Base-by-base conservation (phyloP, 1,284 basidiomycete genomes). In the Fomitopsis schrenkii region DNA sequence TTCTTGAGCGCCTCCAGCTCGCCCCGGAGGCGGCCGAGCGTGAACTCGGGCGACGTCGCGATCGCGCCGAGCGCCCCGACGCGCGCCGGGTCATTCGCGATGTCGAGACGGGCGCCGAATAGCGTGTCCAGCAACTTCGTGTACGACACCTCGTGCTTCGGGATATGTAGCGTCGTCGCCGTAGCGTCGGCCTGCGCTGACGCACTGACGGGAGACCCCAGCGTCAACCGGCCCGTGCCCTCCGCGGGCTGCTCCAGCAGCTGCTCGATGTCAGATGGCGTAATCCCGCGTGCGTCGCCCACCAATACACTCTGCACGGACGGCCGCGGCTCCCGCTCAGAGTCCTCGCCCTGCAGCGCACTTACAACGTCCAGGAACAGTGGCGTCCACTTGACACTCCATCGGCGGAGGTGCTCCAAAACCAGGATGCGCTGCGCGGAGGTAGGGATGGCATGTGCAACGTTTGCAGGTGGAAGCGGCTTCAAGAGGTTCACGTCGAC, bases 41-140 rank as follows among this genome's bases (percentile, higher is more conserved):
- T 96, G 72, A 91, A 98, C 71, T 98, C 94, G 2, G 97, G 97
- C 41, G 85, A 91, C 17, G 94, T 96, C 14, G 94, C 92, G 59
- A 86, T 73, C 55, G 82, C 76, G 26, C 93, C 91, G 65, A 90
- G 83, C 17, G 86, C 76, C 8, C 83, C 71, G 59, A 94, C 87
- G 22, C 90, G 81, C 17, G 83, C 77, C 0, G 94, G 94, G 17
- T 89, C 86, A 76, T 99, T 99, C 72, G 90, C 82, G 61, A 99
- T 83, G 63, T 94, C 88, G 2, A 99, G 80, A 1, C 93, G 86
- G n/a, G 90, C 86, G 35, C 79, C 80, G 70, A 98, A 98, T 41
- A 97, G 77, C 66, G 93, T 90, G 33, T 84, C 76, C 57, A 99
- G 87, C 58, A 98, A 91, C 72, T 91, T 90, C 65, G 91, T 94